These are phyloP conservation scores for Prunus davidiana DNA, from an alignment of 306 rosid species.

Conservation along the genomic window DNA sequence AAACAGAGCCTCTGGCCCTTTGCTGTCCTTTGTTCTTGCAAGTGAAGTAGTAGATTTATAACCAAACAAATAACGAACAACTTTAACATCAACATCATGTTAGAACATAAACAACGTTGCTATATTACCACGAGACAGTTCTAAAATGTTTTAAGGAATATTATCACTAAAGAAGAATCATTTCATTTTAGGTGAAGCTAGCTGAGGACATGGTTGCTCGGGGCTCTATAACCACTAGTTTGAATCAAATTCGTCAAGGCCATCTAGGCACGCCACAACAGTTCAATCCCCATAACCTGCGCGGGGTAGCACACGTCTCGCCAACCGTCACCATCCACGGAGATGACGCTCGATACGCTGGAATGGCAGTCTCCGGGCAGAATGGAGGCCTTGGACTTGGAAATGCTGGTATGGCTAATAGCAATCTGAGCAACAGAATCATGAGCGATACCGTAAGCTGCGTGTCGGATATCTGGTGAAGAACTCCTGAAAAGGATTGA, in stretches of 20 bases:
- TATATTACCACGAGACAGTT: background rate
- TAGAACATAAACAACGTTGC: background rate
- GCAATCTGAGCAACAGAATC: conserved; percentile 38
- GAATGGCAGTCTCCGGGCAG: conserved; percentile 45
- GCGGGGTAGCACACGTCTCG: conserved; percentile 46
- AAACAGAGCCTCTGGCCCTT: background rate
- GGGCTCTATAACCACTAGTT: conserved; percentile 48
- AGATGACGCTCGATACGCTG: conserved; percentile 43
- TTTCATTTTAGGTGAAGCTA: conserved; percentile 63
- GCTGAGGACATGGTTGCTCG: conserved; percentile 93
- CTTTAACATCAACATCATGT: background rate
- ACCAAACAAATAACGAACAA: background rate
- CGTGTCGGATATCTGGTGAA: conserved; percentile 40
- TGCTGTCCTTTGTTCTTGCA: background rate
- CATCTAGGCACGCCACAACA: conserved; percentile 50
- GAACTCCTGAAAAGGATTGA: background rate
- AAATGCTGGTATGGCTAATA: conserved; percentile 28
- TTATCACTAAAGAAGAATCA: background rate
- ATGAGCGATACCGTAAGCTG: conserved; percentile 44
- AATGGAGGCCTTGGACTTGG: conserved; percentile 38
- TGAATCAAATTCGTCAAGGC: conserved; percentile 55
- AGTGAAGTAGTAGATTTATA: background rate
- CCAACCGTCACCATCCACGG: conserved; percentile 58
- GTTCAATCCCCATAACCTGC: conserved; percentile 24
- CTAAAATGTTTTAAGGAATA: background rate